Evolutionary conservation across 345 rosid species (phyloP), one percentile per base, ranked within the genome.

Genomic region (Atalantia buxifolia): DNA sequence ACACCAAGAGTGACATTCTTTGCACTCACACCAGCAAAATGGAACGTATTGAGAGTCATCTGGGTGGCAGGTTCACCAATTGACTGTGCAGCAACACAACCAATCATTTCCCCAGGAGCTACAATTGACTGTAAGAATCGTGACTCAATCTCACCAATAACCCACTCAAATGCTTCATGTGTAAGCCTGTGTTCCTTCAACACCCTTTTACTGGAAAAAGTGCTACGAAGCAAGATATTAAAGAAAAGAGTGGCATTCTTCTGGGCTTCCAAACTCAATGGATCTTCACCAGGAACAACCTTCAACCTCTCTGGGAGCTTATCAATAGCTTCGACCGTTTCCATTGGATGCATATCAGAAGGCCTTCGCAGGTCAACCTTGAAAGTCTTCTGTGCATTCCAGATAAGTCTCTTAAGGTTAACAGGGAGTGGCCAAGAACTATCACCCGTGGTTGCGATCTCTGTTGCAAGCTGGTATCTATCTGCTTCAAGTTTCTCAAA

Each of bases 21-120:
- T 57, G 99, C 99, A 91, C 99, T 95, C 35, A 95, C 99, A 90
- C 99, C 98, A 88, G 99, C 98, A 74, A 91, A 95, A 78, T 95
- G 99, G 83, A 93, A 95, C 4, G 99, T 95, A 81, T 95, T 95
- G 14, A 95, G 93, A 74, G 99, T 95, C 98, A 95, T 95, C 86
- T 95, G 99, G 24, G 99, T 95, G 60, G 98, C 98, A 81, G 99
- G 99, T 84, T 95, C 99, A 76, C 99, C 98, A 80, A 95, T 95
- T 28, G 98, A 95, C 79, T 94, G 99, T 65, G 99, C 98, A 78
- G 99, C 98, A 81, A 95, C 97, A 84, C 99, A 95, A 59, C 99
- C 99, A 42, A 95, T 94, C 99, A 94, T 95, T 85, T 95, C 99
- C 38, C 99, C 99, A 0, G 98, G 94, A 74, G 99, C 98, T 42